A percentile compares a stretch with the other conserved stretches of the same genome.
Conservation (phyloP, 345 rosid genomes). For the Eucalyptus erythrocorys region DNA sequence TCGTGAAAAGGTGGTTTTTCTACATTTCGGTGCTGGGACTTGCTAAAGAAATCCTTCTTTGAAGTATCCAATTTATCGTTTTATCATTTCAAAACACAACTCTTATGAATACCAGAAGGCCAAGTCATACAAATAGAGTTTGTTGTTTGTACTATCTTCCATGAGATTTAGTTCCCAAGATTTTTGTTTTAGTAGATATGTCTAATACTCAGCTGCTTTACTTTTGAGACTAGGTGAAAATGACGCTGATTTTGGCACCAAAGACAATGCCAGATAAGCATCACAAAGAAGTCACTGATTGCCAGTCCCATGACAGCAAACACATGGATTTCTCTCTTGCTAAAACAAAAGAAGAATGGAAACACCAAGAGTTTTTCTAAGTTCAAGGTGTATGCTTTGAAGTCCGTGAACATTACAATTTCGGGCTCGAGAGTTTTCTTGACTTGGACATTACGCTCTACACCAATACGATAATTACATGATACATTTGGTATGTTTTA, state of each 20-base stretch:
- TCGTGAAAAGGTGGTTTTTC: too few species aligned
- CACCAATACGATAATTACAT: constrained; percentile 62
- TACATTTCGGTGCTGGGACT: fast-evolving
- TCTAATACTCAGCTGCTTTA: background rate
- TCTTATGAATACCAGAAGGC: background rate
- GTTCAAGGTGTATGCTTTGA: constrained; percentile 44
- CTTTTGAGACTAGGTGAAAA: background rate
- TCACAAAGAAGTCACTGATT: constrained; percentile 33
- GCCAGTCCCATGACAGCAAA: constrained; percentile 31
- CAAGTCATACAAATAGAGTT: background rate
- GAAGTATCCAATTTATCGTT: background rate
- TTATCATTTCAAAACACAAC: too few species aligned
- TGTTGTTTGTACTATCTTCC: background rate
- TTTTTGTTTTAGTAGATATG: background rate
- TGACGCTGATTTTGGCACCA: constrained; percentile 76
- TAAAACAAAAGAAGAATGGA: constrained; percentile 53
- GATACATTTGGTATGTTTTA: constrained; percentile 67
- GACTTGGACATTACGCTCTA: constrained; percentile 57
- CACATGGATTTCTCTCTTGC: constrained; percentile 43
- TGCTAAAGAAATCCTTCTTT: too few species aligned
- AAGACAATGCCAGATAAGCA: constrained; percentile 36
- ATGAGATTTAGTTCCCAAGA: background rate
- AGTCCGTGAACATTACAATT: constrained; percentile 42
- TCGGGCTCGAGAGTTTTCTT: constrained; percentile 42
- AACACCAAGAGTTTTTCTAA: constrained; percentile 19